Base-by-base conservation (phyloP, 1,284 basidiomycete species). In the Ustilago esculenta region DNA sequence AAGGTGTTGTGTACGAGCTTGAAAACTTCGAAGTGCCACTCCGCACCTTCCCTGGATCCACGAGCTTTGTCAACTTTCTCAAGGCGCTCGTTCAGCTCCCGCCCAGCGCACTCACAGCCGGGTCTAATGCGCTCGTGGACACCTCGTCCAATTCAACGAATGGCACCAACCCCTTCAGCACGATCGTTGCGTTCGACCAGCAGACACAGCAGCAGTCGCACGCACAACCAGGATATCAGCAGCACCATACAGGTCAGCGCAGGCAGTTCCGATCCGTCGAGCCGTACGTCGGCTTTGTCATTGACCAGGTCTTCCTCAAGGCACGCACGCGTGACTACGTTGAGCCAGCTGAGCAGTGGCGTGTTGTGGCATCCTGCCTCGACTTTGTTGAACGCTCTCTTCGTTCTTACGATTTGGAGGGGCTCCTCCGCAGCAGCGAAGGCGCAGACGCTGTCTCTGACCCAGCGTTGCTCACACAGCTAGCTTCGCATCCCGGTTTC, bases 371-470 rank as follows among this genome's bases (percentile, higher is more conserved):
- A 58, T 84, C 90, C 0, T 91, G 90, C 54, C 84, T 98, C 39
- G 88, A 88, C 56, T 97, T 93, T 80, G 85, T 96, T 46, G 93
- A 97, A 75, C 88, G 90, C 33, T 88, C 89, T 20, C 83, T 98
- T 27, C 89, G 89, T 0, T 88, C 88, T 58, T 95, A 91, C 82
- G 89, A 94, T 76, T 84, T 96, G 46, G 89, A 73, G 39, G 35
- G 56, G 29, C 44, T 77, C 50, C 50, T 72, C 3, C 40, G 34
- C 23, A 49, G 24, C 36, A 58, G 46, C 36, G 55, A 78, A 7
- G 52, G 65, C 17, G 41, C 67, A 23, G 64, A 69, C 11, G 64
- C 61, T 10, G 63, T 65, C 5, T 49, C 66, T 4, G 76, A 77
- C 15, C 73, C 83, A 1, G 76, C 78, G 1, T 76, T 48, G 41